Conservation (phyloP, 441 rosid species). For the Melastoma candidum region DNA sequence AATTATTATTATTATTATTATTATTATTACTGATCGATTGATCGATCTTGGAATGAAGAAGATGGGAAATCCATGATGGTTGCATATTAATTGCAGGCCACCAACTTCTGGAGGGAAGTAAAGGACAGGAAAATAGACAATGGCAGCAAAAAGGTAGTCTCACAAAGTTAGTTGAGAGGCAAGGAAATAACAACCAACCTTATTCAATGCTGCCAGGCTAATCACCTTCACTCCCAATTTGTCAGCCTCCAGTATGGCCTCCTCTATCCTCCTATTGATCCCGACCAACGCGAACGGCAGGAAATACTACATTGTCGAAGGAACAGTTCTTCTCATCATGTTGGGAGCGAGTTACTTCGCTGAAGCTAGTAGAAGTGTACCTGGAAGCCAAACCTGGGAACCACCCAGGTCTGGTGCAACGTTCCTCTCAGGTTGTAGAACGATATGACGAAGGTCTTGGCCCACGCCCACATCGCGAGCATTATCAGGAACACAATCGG, state of each 20-base stretch:
- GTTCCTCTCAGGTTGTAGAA: conserved; percentile 60
- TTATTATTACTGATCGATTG: too few species aligned
- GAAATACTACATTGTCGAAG: conserved; percentile 53
- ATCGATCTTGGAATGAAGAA: too few species aligned
- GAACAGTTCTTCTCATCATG: background rate
- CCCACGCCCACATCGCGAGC: conserved; percentile 66
- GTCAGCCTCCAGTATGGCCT: conserved; percentile 72
- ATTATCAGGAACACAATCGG: conserved; percentile 32
- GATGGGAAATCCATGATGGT: too few species aligned
- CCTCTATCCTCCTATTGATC: conserved; percentile 69
- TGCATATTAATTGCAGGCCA: too few species aligned
- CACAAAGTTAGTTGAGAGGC: too few species aligned
- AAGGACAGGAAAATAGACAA: conserved; percentile 1
- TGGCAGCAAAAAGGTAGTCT: too few species aligned
- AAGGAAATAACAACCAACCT: conserved; percentile 31
- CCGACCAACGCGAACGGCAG: conserved; percentile 83
- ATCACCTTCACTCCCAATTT: conserved; percentile 78
- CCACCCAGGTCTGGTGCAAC: conserved; percentile 68
- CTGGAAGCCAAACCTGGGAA: conserved; percentile 86
- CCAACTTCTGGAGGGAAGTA: conserved; percentile 8
- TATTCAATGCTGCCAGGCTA: conserved; percentile 94
- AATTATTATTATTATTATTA: too few species aligned
- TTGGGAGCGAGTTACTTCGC: too few species aligned
- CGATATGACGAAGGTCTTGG: conserved; percentile 47
- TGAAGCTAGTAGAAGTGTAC: conserved; percentile 17